Evolutionary conservation across 2,329 filamentous ascomycete species (phyloP).

Genomic region (Aspergillus calidoustus): DNA sequence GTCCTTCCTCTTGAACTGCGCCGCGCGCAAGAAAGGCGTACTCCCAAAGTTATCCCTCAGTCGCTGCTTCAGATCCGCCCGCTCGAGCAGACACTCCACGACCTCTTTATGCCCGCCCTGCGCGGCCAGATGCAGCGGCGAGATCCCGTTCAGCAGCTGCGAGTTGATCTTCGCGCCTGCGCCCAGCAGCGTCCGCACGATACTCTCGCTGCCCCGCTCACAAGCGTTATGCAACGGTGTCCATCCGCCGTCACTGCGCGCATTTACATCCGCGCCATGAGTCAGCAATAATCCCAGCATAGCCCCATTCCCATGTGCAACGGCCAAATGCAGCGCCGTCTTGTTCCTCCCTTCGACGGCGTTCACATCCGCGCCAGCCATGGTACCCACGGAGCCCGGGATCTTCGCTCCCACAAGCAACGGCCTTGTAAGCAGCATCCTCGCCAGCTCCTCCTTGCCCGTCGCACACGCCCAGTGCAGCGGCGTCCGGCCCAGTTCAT

Average conservation of each 20-base stretch:
- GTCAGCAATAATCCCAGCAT: slow-evolving; percentile 48
- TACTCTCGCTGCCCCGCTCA: slow-evolving; percentile 52
- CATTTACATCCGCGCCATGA: slow-evolving; percentile 53
- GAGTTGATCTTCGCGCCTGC: slow-evolving; percentile 43
- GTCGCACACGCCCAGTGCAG: slow-evolving; percentile 64
- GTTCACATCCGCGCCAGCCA: slow-evolving; percentile 44
- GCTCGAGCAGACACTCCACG: slow-evolving; percentile 41
- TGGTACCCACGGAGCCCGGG: slow-evolving; percentile 24
- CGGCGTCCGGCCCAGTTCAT: slow-evolving; percentile 56
- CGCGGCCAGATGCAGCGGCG: slow-evolving; percentile 46
- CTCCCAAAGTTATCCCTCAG: slow-evolving; percentile 46
- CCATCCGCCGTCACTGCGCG: slow-evolving; percentile 56
- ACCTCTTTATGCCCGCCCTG: slow-evolving; percentile 45
- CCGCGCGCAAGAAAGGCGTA: slow-evolving; percentile 47
- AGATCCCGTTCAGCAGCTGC: slow-evolving; percentile 44
- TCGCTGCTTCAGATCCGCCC: slow-evolving; percentile 36
- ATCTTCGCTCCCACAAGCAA: slow-evolving; percentile 11
- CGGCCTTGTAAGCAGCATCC: slow-evolving; percentile 49
- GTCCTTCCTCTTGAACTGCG: slow-evolving; percentile 44
- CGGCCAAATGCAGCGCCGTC: slow-evolving; percentile 56
- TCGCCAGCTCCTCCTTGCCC: slow-evolving; percentile 56
- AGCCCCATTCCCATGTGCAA: slow-evolving; percentile 47
- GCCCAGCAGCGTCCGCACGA: slow-evolving; percentile 50
- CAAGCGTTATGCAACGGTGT: slow-evolving; percentile 60
- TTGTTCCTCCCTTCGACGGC: slow-evolving; percentile 49